Conservation (phyloP, 345 rosid genomes). For the Corchorus capsularis region DNA sequence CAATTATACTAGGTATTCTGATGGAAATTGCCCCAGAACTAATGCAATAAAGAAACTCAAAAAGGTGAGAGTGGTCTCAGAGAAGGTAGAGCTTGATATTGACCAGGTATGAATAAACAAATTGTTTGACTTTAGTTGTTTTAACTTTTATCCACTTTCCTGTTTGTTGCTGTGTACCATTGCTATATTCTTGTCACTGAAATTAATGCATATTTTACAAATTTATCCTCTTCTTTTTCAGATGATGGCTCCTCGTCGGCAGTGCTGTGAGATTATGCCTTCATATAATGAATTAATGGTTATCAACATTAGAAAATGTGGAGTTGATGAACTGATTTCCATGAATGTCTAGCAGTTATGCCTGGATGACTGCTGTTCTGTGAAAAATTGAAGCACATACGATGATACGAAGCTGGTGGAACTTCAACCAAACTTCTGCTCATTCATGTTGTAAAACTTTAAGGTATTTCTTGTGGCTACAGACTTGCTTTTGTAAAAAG, state of each 20-base stretch:
- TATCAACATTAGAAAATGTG: slow-evolving; percentile 59
- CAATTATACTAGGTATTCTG: slow-evolving; percentile 49
- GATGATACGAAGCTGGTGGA: not conserved
- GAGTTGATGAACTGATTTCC: slow-evolving; percentile 56
- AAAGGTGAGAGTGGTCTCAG: slow-evolving; percentile 48
- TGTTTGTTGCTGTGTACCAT: not conserved
- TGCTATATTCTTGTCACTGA: not conserved
- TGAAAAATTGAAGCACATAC: slow-evolving; percentile 1
- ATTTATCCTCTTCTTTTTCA: slow-evolving; percentile 22
- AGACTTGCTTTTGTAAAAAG: not conserved
- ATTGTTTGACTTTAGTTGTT: not conserved
- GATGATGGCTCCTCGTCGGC: slow-evolving; percentile 72
- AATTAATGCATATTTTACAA: not conserved
- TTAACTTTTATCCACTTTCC: not conserved
- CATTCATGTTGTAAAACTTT: not conserved
- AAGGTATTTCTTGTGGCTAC: slow-evolving; percentile 6
- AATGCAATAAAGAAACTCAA: slow-evolving; percentile 49
- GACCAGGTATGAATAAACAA: slow-evolving; percentile 55
- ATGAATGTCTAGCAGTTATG: slow-evolving; percentile 44
- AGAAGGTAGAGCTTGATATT: slow-evolving; percentile 43
- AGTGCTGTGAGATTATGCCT: slow-evolving; percentile 62
- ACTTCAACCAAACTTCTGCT: slow-evolving; percentile 3
- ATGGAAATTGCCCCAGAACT: slow-evolving; percentile 47
- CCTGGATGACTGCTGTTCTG: slow-evolving; percentile 17
- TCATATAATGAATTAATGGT: slow-evolving; percentile 51